phyloP scores from a whole-genome alignment of 257 asterid genomes.

The Solanum appendiculatum region DNA sequence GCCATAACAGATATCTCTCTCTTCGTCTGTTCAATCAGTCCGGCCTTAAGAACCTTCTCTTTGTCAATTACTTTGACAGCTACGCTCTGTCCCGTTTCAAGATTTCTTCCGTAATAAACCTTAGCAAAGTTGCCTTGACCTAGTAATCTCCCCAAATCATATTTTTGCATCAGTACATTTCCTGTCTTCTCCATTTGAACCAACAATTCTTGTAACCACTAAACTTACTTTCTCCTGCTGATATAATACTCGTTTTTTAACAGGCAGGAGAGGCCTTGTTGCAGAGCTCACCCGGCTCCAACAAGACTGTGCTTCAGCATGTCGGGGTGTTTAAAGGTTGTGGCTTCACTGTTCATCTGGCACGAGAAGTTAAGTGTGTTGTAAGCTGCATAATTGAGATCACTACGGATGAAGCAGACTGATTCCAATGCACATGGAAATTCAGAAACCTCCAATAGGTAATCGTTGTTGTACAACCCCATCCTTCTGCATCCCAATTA shows the following conservation, averaged over 20 bases:
- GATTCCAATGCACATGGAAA: background rate
- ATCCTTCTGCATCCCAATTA: background rate
- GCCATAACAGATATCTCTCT: conserved; percentile 73
- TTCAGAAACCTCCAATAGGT: background rate
- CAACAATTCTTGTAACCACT: background rate
- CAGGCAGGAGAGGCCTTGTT: conserved; percentile 5
- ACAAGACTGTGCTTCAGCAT: conserved; percentile 13
- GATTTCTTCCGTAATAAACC: conserved; percentile 61
- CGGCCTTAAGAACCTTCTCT: conserved; percentile 51
- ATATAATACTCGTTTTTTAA: background rate
- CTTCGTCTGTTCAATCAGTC: conserved; percentile 61
- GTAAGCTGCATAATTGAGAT: background rate
- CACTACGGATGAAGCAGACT: background rate
- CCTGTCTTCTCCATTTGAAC: conserved; percentile 42
- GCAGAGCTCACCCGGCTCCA: conserved; percentile 18
- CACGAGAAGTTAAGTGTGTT: background rate
- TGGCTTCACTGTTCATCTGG: conserved; percentile 15
- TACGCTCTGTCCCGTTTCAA: conserved; percentile 55
- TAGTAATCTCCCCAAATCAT: conserved; percentile 65
- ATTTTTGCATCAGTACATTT: conserved; percentile 58
- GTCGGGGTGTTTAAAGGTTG: background rate
- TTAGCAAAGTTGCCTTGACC: conserved; percentile 86
- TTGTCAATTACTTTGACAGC: conserved; percentile 81
- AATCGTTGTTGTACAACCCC: background rate
- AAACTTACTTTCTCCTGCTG: background rate